Conservation (phyloP, 768 basidiomycete genomes). For the Mycena filopes region DNA sequence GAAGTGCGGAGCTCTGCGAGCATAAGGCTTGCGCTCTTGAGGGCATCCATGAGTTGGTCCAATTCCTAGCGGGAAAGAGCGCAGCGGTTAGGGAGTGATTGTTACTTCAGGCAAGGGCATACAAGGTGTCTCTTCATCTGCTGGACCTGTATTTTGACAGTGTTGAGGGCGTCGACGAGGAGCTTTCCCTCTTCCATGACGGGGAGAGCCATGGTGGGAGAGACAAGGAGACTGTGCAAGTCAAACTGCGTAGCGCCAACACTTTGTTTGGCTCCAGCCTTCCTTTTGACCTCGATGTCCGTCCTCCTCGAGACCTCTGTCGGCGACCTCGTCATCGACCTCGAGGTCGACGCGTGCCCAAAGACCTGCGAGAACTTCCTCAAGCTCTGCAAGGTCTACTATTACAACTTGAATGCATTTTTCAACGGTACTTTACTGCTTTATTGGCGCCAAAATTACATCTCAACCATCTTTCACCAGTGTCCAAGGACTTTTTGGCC, state of each 20-base stretch:
- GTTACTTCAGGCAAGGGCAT: slow-evolving; percentile 41
- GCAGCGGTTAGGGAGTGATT: slow-evolving; percentile 15
- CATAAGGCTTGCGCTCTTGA: slow-evolving; percentile 98
- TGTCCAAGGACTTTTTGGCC: slow-evolving; percentile 97
- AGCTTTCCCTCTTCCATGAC: slow-evolving; percentile 83
- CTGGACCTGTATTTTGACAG: slow-evolving; percentile 90
- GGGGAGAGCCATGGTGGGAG: slow-evolving; percentile 50
- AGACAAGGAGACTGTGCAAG: not conserved
- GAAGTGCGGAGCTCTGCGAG: slow-evolving; percentile 95
- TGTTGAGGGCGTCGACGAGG: slow-evolving; percentile 85
- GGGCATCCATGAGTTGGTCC: slow-evolving; percentile 98
- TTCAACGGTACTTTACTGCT: slow-evolving; percentile 85
- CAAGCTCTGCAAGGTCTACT: slow-evolving; percentile 96
- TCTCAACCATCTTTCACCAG: slow-evolving; percentile 50
- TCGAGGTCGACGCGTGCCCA: slow-evolving; percentile 92
- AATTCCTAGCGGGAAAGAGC: slow-evolving; percentile 73
- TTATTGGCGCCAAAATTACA: not conserved
- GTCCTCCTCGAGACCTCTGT: slow-evolving; percentile 97
- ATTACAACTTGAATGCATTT: slow-evolving; percentile 97
- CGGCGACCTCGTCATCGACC: slow-evolving; percentile 96
- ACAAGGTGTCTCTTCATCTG: slow-evolving; percentile 96
- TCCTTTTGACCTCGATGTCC: slow-evolving; percentile 67
- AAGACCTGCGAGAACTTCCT: slow-evolving; percentile 95
- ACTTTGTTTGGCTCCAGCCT: slow-evolving; percentile 2
- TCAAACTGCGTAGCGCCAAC: slow-evolving; percentile 7